Evolutionary conservation across 1,139 yeast species (phyloP).

Genomic region (Candida gigantensis): DNA sequence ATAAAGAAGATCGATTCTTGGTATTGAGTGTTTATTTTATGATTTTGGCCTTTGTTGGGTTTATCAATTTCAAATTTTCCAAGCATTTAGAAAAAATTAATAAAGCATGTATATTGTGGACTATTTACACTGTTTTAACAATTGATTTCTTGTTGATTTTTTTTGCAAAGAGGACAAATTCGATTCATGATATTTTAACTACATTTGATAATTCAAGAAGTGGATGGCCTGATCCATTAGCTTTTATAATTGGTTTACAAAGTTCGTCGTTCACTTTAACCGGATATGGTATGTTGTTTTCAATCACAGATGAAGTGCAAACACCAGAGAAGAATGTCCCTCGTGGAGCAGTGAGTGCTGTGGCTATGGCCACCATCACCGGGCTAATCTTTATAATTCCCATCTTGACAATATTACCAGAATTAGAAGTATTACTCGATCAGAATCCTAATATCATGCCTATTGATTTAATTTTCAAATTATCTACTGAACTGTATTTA

Average conservation of each 20-base stretch:
- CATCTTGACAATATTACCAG: constrained; percentile 69
- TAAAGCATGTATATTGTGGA: constrained; percentile 70
- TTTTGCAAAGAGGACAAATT: constrained; percentile 62
- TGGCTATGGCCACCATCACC: constrained; percentile 60
- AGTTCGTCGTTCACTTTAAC: constrained; percentile 78
- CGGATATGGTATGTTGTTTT: constrained; percentile 81
- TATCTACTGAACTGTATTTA: constrained; percentile 66
- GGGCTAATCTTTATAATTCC: constrained; percentile 77
- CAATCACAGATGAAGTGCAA: constrained; percentile 81
- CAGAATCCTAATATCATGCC: constrained; percentile 67
- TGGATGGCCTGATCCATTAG: constrained; percentile 69
- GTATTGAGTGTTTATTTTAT: constrained; percentile 58
- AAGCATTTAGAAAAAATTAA: constrained; percentile 62
- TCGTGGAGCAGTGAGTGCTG: constrained; percentile 70
- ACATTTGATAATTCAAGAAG: constrained; percentile 69
- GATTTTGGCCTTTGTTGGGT: constrained; percentile 59
- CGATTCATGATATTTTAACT: constrained; percentile 61
- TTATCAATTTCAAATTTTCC: constrained; percentile 62
- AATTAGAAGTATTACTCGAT: constrained; percentile 54
- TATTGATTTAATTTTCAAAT: constrained; percentile 64
- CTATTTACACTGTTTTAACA: constrained; percentile 67
- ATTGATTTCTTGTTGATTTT: constrained; percentile 63
- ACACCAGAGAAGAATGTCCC: constrained; percentile 76
- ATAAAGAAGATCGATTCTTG: constrained; percentile 55
- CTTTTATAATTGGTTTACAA: constrained; percentile 74